These are phyloP conservation scores for Saccharum spontaneum DNA, from an alignment of 176 grass and related monocot genomes.

Conservation along the genomic window DNA sequence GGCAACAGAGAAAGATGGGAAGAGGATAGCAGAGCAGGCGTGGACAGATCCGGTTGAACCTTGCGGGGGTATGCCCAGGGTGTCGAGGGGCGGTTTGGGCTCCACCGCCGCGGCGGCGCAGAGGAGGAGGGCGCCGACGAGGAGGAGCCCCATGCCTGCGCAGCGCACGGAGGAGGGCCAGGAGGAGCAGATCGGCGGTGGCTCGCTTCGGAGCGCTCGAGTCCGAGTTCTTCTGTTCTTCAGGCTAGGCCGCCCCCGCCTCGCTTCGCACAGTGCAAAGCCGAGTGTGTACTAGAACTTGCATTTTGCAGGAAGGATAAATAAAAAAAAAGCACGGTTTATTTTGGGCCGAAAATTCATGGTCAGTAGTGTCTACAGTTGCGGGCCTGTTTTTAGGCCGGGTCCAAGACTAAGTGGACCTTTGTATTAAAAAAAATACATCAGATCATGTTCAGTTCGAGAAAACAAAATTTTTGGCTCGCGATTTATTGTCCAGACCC, in stretches of 20 bases:
- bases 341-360: neutral
- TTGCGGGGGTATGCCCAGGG: conserved; percentile 71
- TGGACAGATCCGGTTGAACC: conserved; percentile 50
- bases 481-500: no score
- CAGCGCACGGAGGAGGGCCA: neutral
- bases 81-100: conserved; percentile 46
- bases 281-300: neutral
- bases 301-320: neutral
- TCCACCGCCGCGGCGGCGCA: conserved; percentile 30
- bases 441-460: no score
- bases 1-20: neutral
- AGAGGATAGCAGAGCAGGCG: neutral
- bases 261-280: neutral
- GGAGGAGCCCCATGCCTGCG: conserved; percentile 39
- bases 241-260: neutral
- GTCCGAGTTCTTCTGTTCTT: neutral
- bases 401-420: neutral
- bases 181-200: conserved; percentile 10
- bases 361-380: neutral
- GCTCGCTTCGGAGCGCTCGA: neutral
- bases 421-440: no score
- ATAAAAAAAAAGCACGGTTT: neutral
- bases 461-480: no score
- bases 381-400: neutral
- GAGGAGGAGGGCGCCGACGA: conserved; percentile 35